A percentile compares a stretch with the other conserved stretches of the same genome.
phyloP scores from a whole-genome alignment of 2,329 filamentous ascomycete species.

The Cyphellophora attinorum region DNA sequence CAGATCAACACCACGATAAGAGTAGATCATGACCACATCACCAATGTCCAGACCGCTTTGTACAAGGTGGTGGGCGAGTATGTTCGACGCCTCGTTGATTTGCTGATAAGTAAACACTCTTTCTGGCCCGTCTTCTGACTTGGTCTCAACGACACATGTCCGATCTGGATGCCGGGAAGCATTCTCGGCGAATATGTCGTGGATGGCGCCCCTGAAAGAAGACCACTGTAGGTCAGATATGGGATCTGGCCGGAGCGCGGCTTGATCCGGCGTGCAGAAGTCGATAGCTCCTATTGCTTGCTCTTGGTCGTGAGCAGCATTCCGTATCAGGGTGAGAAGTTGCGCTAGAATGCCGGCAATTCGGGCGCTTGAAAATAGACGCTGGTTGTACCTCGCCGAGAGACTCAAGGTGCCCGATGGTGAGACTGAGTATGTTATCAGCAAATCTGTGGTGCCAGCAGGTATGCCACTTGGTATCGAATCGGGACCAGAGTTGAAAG shows the following conservation, averaged over 20 bases:
- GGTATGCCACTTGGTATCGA: conserved; percentile 28
- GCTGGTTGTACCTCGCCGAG: conserved; percentile 34
- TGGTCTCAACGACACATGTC: conserved; percentile 59
- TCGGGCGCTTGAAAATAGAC: conserved; percentile 35
- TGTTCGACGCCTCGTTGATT: conserved; percentile 76
- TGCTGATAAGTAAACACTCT: conserved; percentile 72
- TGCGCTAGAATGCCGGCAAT: conserved; percentile 35
- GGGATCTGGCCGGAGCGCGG: conserved; percentile 28
- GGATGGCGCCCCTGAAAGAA: conserved; percentile 34
- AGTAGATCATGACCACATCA: conserved; percentile 90
- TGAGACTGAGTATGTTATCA: conserved; percentile 27
- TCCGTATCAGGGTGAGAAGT: conserved; percentile 29
- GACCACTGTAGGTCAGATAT: conserved; percentile 36
- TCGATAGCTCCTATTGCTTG: conserved; percentile 34
- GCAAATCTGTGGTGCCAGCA: conserved; percentile 34
- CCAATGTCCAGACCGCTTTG: conserved; percentile 63
- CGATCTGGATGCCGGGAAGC: conserved; percentile 60
- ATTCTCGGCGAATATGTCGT: conserved; percentile 34
- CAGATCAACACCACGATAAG: conserved; percentile 69
- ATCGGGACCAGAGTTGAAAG: conserved; percentile 32
- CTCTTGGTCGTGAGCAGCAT: conserved; percentile 29
- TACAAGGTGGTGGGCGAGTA: conserved; percentile 68
- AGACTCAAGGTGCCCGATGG: conserved; percentile 22
- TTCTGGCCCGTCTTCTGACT: conserved; percentile 41
- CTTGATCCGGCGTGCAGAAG: conserved; percentile 22